These are phyloP conservation scores for Ampelomyces quisqualis DNA, from an alignment of 2,329 filamentous ascomycete species.

Conservation along the genomic window DNA sequence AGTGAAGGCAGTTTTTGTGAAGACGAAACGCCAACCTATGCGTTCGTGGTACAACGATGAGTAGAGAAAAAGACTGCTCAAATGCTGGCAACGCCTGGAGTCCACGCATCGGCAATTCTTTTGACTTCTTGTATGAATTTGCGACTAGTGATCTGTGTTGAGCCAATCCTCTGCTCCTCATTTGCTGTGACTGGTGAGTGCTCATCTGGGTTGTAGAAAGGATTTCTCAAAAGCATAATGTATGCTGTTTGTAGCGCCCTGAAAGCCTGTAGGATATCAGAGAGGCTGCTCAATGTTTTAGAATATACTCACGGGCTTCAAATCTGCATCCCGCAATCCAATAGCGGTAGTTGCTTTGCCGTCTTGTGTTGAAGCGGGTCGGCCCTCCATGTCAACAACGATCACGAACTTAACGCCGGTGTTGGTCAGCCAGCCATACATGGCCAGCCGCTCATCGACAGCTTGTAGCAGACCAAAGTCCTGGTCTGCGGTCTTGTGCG, in stretches of 20 bases:
- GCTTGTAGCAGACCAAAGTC: constrained; percentile 92
- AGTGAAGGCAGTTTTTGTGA: neutral
- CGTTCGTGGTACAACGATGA: constrained; percentile 22
- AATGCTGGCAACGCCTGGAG: constrained; percentile 66
- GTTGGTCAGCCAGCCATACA: constrained; percentile 96
- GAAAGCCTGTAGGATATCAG: constrained; percentile 63
- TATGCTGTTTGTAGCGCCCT: constrained; percentile 91
- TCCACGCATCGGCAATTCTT: constrained; percentile 82
- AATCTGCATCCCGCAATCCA: constrained; percentile 79
- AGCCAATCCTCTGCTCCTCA: constrained; percentile 47
- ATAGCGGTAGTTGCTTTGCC: constrained; percentile 51
- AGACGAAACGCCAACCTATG: constrained; percentile 31
- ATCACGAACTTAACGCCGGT: constrained; percentile 89
- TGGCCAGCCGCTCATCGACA: constrained; percentile 86
- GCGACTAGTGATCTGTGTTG: constrained; percentile 73
- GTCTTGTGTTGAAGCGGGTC: constrained; percentile 47
- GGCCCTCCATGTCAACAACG: constrained; percentile 85
- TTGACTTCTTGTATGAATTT: constrained; percentile 80
- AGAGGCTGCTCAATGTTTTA: no score
- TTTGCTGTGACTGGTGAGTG: constrained; percentile 62
- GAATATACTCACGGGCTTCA: constrained; percentile 67
- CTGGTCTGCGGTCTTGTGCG: constrained; percentile 70
- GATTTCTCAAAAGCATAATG: constrained; percentile 83
- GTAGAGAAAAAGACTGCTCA: constrained; percentile 42
- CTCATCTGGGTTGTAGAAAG: constrained; percentile 90